phyloP scores from a whole-genome alignment of 192 early-diverging fungal species.

The Entomortierella beljakovae region DNA sequence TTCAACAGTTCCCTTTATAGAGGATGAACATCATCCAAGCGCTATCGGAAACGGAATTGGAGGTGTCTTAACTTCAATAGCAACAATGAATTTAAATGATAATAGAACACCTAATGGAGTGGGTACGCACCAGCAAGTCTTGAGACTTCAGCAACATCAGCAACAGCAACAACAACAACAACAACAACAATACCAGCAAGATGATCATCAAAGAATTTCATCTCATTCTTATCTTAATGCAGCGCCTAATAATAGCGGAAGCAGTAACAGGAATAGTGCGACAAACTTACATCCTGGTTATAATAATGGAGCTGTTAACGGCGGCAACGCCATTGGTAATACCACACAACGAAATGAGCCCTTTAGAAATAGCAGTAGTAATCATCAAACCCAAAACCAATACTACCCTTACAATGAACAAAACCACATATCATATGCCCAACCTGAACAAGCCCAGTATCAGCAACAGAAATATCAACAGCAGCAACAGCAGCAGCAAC shows the following conservation, averaged over 20 bases:
- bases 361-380: background rate
- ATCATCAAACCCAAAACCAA: background rate
- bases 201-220: conserved; percentile 2
- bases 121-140: conserved; percentile 14
- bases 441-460: conserved; percentile 5
- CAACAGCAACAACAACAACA: conserved; percentile 9
- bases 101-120: background rate
- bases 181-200: background rate
- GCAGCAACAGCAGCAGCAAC: conserved; percentile 21
- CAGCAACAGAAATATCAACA: conserved; percentile 1
- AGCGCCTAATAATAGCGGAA: conserved; percentile 1
- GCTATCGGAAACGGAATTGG: background rate
- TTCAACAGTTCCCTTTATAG: conserved; percentile 13
- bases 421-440: background rate
- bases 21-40: conserved; percentile 10
- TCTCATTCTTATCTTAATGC: background rate
- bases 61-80: conserved; percentile 13
- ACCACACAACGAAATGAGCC: background rate
- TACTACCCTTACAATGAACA: conserved; percentile 4
- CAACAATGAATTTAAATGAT: conserved; percentile 4
- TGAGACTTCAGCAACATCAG: conserved; percentile 11
- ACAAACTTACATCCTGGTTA: background rate
- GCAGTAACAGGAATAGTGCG: conserved; percentile 14
- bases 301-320: background rate
- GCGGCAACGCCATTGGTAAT: background rate